These are phyloP conservation scores for Lavandula angustifolia DNA, from an alignment of 257 asterid species.

Conservation along the genomic window DNA sequence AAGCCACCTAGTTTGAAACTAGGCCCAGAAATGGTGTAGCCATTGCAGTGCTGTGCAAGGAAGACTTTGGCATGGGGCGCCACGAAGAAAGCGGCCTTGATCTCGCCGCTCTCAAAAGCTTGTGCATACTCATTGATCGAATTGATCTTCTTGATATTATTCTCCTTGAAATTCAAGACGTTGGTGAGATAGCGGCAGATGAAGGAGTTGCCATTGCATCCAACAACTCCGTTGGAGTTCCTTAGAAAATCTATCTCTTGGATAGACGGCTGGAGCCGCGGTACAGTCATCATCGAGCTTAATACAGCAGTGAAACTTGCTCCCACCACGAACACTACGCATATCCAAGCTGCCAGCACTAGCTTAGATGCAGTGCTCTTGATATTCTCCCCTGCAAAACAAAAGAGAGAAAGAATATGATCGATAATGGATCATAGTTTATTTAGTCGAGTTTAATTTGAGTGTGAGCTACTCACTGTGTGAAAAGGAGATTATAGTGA, in stretches of 20 bases:
- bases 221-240: conserved; percentile 47
- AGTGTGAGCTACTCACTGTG: conserved; percentile 45
- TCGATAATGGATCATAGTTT: too few relatives aligned
- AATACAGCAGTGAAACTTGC: conserved; percentile 64
- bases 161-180: conserved; percentile 42
- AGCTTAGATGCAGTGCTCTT: conserved; percentile 45
- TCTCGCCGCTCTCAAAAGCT: conserved; percentile 49
- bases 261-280: conserved; percentile 48
- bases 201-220: conserved; percentile 57
- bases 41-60: conserved; percentile 54
- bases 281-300: conserved; percentile 60
- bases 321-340: conserved; percentile 43
- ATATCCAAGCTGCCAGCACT: conserved; percentile 54
- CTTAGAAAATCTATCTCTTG: conserved; percentile 43
- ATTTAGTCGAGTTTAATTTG: too few relatives aligned
- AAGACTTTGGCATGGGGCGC: conserved; percentile 63
- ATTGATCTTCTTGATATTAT: conserved; percentile 34
- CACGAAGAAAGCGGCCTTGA: conserved; percentile 65
- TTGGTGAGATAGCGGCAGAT: conserved; percentile 38
- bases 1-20: conserved; percentile 63
- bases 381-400: conserved; percentile 53
- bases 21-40: conserved; percentile 49
- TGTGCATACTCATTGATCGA: conserved; percentile 43
- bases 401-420: too few relatives aligned
- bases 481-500: conserved; percentile 54